Conservation (phyloP, 805 yeast genomes). For the Kluyveromyces dobzhanskii region DNA sequence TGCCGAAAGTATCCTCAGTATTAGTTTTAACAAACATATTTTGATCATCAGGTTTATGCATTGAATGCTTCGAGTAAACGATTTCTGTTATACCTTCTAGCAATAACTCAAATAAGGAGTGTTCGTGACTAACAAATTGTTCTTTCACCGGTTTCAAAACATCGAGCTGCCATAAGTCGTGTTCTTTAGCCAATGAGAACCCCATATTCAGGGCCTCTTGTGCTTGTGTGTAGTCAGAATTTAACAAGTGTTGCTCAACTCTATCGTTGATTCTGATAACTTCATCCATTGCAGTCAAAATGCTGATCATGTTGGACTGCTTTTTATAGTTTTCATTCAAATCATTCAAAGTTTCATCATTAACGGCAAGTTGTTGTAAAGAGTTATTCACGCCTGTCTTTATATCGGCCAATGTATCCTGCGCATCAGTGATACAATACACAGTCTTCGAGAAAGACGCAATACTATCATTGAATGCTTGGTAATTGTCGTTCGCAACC, state of each 20-base stretch:
- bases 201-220: slow-evolving; percentile 45
- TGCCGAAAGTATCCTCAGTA: slow-evolving; percentile 27
- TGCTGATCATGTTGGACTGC: slow-evolving; percentile 61
- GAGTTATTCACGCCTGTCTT: slow-evolving; percentile 42
- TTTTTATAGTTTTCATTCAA: slow-evolving; percentile 54
- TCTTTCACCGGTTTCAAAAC: slow-evolving; percentile 43
- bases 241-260: slow-evolving; percentile 61
- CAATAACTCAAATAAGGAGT: slow-evolving; percentile 57
- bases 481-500: slow-evolving; percentile 76
- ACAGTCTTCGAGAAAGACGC: slow-evolving; percentile 76
- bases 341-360: slow-evolving; percentile 52
- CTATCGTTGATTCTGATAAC: slow-evolving; percentile 50
- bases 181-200: slow-evolving; percentile 38
- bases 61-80: slow-evolving; percentile 45
- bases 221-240: slow-evolving; percentile 60
- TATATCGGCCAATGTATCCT: slow-evolving; percentile 43
- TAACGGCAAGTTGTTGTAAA: slow-evolving; percentile 40
- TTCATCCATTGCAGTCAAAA: slow-evolving; percentile 58
- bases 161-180: slow-evolving; percentile 49
- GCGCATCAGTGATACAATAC: slow-evolving; percentile 55
- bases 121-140: slow-evolving; percentile 48
- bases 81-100: slow-evolving; percentile 71
- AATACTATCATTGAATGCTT: slow-evolving; percentile 75
- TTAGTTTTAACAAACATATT: slow-evolving; percentile 12
- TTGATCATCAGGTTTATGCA: slow-evolving; percentile 14